Evolutionary conservation across 2,329 filamentous ascomycete genomes (phyloP).

Genomic region (Diaporthe vaccinii): DNA sequence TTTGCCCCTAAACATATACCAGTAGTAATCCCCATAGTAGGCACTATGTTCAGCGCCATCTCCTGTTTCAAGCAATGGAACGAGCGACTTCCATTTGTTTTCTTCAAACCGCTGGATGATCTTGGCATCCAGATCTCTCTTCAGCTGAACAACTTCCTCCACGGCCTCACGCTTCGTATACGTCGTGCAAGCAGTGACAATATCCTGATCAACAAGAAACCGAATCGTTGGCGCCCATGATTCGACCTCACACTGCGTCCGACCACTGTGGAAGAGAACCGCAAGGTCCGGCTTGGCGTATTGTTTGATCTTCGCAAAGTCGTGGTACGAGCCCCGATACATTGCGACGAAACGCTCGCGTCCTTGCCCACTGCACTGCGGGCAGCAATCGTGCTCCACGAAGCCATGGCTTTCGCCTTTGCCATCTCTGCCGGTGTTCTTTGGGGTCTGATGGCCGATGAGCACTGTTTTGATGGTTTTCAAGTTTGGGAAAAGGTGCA

Average conservation of each 20-base stretch:
- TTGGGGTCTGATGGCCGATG: not conserved
- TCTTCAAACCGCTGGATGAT: not conserved
- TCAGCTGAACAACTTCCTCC: not conserved
- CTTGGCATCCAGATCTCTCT: not conserved
- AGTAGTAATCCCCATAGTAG: not conserved
- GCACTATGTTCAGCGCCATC: not conserved
- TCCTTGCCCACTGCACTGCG: not conserved
- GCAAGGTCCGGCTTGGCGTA: not conserved
- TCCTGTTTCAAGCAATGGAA: not conserved
- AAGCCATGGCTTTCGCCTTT: not conserved
- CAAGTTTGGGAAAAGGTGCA: not conserved
- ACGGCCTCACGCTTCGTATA: not conserved
- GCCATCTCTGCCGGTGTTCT: not conserved
- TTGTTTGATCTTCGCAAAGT: not conserved
- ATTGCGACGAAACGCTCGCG: not conserved
- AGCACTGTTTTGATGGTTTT: not conserved
- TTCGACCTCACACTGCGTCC: not conserved
- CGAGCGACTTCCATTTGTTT: not conserved
- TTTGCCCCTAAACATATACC: conserved; percentile 7
- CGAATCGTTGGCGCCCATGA: not conserved
- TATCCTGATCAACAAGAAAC: not conserved
- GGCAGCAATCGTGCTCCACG: not conserved
- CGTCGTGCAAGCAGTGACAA: not conserved
- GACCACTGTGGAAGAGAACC: not conserved
- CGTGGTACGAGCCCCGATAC: not conserved